These are phyloP conservation scores for Trametes sanguinea DNA, from an alignment of 768 basidiomycete genomes.

Conservation along the genomic window DNA sequence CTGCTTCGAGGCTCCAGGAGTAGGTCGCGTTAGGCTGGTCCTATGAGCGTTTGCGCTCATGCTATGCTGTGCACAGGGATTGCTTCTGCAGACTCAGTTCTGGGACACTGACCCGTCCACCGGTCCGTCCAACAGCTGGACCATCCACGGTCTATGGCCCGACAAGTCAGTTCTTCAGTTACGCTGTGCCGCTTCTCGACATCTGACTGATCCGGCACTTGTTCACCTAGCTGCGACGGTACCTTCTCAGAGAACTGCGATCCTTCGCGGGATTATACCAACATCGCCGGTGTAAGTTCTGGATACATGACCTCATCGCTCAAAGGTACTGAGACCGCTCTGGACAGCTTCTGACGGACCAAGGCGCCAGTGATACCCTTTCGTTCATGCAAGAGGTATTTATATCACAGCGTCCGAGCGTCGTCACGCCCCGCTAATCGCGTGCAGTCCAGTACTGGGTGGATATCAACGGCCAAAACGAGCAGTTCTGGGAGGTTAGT, in stretches of 20 bases:
- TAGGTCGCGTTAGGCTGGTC: slow-evolving; percentile 34
- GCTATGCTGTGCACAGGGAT: slow-evolving; percentile 45
- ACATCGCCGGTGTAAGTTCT: slow-evolving; percentile 43
- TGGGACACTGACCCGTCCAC: slow-evolving; percentile 70
- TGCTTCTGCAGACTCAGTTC: slow-evolving; percentile 67
- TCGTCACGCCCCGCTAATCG: slow-evolving; percentile 16
- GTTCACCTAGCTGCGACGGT: slow-evolving; percentile 53
- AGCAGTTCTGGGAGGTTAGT: slow-evolving; percentile 70
- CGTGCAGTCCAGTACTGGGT: slow-evolving; percentile 56
- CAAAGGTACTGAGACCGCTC: not conserved
- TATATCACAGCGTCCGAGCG: not conserved
- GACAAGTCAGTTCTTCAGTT: slow-evolving; percentile 47
- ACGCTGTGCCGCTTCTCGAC: no score
- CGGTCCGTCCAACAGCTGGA: slow-evolving; percentile 71
- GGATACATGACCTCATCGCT: not conserved
- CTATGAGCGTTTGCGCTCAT: not conserved
- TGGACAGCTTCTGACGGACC: slow-evolving; percentile 52
- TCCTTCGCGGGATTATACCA: slow-evolving; percentile 45
- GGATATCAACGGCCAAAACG: slow-evolving; percentile 56
- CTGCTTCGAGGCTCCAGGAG: slow-evolving; percentile 64
- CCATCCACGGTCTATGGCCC: slow-evolving; percentile 74
- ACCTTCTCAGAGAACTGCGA: slow-evolving; percentile 40
- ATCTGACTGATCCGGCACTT: not conserved
- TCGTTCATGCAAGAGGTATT: slow-evolving; percentile 50
- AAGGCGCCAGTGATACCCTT: slow-evolving; percentile 61